Evolutionary conservation across 2,329 filamentous ascomycete genomes (phyloP), one percentile per base, ranked within the genome.

Genomic region (Colletotrichum musicola): DNA sequence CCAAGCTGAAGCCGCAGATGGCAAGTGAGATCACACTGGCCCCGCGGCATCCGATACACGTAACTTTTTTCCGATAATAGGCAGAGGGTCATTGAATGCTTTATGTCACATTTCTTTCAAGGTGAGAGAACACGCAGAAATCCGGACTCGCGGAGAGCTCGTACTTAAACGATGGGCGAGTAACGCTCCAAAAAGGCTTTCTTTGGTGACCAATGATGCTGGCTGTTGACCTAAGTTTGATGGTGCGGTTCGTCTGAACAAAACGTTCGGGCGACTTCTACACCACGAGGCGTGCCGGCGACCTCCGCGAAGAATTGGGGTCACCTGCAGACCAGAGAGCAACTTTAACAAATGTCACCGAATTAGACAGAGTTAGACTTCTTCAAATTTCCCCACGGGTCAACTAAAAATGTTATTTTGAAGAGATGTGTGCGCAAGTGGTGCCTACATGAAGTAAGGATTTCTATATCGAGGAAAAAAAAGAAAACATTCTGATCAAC

Each of bases 1-100:
- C 44, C 42, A 35, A 35, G n/a, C 35, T 25, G 13, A 49, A 35
- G 30, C 44, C 18, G 16, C 25, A 40, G 6, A 59, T 59, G 56
- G 56, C 56, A 25, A 59, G 56, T 49, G 56, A 59, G 18, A 59
- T 49, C 7, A 59, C 56, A 22, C 16, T 51, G 20, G 49, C 49
- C 10, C 49, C 49, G 12, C 49, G 49, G 4, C 25, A 51, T 51
- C 49, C 49, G 13, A 30, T 51, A 1, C 49, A 51, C 25, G 49
- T 51, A 5, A 51, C 49, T 27, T 51, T 51, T 6, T 51, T 30
- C 12, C 20, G 49, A 27, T 51, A 30, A 18, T 12, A 16, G 12
- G 13, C 27, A 30, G 27, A 9, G 9, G 3, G 27, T 10, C 9
- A 7, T 10, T 9, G 27, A 30, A 7, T 9, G 27, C 7, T 9